These are phyloP conservation scores for Capsella rubella DNA, from an alignment of 441 rosid genomes.

Conservation along the genomic window DNA sequence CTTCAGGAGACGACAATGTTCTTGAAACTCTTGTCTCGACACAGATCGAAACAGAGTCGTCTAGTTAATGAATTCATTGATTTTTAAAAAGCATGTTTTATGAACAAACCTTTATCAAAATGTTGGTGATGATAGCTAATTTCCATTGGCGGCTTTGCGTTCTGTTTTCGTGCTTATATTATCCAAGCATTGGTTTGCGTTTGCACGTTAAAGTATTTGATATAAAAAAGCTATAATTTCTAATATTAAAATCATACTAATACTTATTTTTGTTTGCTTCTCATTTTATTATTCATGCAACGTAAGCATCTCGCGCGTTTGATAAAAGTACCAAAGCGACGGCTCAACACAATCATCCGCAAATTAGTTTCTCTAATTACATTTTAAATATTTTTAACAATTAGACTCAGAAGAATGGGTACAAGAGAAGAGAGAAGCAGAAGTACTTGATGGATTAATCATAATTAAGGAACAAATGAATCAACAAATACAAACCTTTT, in stretches of 20 bases:
- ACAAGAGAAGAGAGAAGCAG: conserved; percentile 16
- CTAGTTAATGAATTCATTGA: neutral
- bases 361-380: neutral
- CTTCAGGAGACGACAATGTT: conserved; percentile 11
- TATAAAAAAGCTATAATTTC: too few species aligned
- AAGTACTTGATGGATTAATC: conserved; percentile 21
- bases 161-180: neutral
- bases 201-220: too few species aligned
- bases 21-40: neutral
- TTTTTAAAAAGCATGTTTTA: neutral
- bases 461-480: conserved; percentile 4
- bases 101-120: neutral
- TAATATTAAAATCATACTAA: too few species aligned
- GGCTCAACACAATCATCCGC: conserved; percentile 1
- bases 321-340: conserved; percentile 16
- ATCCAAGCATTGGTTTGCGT: neutral
- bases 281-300: neutral
- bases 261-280: too few species aligned
- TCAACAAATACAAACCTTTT: neutral
- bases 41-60: neutral
- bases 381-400: conserved; percentile 7
- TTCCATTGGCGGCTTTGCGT: neutral
- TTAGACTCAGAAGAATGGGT: conserved; percentile 8
- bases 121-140: neutral
- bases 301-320: conserved; percentile 2